Evolutionary conservation across 106 monocot species (phyloP).

Genomic region (Platanthera zijinensis): DNA sequence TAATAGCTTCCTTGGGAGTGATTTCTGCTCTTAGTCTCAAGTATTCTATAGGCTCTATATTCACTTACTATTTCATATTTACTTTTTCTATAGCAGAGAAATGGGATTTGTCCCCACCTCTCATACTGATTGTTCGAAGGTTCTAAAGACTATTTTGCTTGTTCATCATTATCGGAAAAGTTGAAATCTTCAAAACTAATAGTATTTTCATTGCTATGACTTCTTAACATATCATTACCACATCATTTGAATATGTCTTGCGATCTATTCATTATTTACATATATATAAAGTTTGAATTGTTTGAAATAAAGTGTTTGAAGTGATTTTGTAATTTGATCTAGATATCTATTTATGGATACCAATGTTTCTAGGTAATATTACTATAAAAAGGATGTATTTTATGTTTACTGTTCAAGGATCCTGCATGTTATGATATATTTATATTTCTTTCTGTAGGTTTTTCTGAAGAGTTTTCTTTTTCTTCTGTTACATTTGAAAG

Average conservation of each 20-base stretch:
- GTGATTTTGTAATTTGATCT: neutral
- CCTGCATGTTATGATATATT: neutral
- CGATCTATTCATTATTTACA: neutral
- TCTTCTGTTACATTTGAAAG: slow-evolving; percentile 39
- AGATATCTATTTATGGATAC: neutral
- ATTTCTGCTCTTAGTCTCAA: neutral
- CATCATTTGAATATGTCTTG: neutral
- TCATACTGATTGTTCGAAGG: neutral
- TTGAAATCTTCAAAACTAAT: neutral
- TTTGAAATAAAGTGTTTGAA: neutral
- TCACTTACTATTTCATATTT: neutral
- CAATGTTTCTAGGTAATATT: neutral
- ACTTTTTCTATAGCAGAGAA: neutral
- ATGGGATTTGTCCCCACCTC: neutral
- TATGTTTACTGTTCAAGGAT: neutral
- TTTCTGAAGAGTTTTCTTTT: slow-evolving; percentile 21
- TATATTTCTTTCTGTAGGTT: slow-evolving; percentile 17
- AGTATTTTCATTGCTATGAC: neutral
- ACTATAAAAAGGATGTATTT: neutral
- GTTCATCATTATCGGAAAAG: neutral
- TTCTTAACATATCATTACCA: neutral
- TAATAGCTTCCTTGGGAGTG: neutral
- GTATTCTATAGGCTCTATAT: neutral
- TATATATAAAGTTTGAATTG: neutral
- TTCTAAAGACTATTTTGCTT: neutral